Evolutionary conservation across 1,284 basidiomycete genomes (phyloP), one percentile per base, ranked within the genome.

Genomic region (Ceratorhiza oryzae-sativae): DNA sequence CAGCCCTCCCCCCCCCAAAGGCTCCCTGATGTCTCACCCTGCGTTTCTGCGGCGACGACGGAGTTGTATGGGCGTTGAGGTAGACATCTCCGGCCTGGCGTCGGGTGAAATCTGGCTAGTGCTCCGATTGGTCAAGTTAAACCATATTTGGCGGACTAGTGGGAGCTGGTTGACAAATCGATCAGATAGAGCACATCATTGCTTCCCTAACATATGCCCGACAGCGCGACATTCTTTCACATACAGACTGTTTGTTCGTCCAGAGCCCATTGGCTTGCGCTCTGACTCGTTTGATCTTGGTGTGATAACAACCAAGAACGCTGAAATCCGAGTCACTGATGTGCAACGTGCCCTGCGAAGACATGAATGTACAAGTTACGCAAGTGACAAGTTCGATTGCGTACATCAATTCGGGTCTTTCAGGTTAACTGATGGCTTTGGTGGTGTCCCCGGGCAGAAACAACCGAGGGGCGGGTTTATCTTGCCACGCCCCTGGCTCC

Each of bases 101-200:
- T 51, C 1, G 27, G 30, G 25, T n/a, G n/a, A n/a, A n/a, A n/a
- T 32, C 15, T 15, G 53, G 53, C 12, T 32, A 25, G 4, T 36
- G 27, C 53, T 55, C 53, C 53, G 53, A 55, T 55, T 55, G 53
- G 53, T 55, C 27, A 55, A 32, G 30, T 55, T 18, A 30, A 55
- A 55, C 8, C 27, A 53, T 25, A 53, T 30, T 30, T 53, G 49
- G 13, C 49, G 27, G 23, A 53, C 27, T 53, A 53, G 49, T 18
- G 23, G 49, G 46, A 13, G 36, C n/a, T 18, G 4, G 18, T 32
- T 34, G 34, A 32, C 30, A 18, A 56, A 34, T 34, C 34, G 34
- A n/a, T 56, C 15, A 45, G 42, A 45, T 18, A 45, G 4, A 45
- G 3, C 34, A 39, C 42, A 8, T 3, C 5, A 18, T 34, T 23